These are phyloP conservation scores for Brassica hybrid DNA, from an alignment of 441 rosid genomes.

Conservation along the genomic window DNA sequence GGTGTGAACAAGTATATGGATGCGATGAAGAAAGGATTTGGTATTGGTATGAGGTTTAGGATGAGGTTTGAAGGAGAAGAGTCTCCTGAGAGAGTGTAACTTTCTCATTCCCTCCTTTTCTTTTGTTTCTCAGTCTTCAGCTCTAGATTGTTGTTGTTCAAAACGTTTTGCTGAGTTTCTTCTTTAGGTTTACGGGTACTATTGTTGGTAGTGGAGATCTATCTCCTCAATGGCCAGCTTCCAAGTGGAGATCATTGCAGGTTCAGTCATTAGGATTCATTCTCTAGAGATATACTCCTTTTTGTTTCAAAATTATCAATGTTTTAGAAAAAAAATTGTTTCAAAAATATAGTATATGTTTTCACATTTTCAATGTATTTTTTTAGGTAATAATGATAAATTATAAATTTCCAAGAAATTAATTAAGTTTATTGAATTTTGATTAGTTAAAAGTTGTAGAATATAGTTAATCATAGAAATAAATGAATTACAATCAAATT, in stretches of 20 bases:
- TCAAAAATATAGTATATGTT: too few species aligned
- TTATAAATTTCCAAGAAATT: too few species aligned
- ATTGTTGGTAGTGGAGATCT: conserved; percentile 75
- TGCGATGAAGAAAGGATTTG: conserved; percentile 59
- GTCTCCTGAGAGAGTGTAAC: conserved; percentile 87
- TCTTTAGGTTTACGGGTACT: conserved; percentile 78
- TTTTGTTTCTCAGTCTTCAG: conserved; percentile 17
- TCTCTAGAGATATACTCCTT: not conserved
- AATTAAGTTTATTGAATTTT: too few species aligned
- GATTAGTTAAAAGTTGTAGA: too few species aligned
- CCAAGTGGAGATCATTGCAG: conserved; percentile 90
- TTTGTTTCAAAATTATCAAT: too few species aligned
- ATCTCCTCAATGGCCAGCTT: conserved; percentile 74
- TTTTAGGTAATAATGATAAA: too few species aligned
- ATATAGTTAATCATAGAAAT: too few species aligned
- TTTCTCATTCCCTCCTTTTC: conserved; percentile 6
- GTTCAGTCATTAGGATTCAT: conserved; percentile 41
- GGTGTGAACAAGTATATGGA: conserved; percentile 76
- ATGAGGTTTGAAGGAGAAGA: conserved; percentile 99
- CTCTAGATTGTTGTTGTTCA: not conserved
- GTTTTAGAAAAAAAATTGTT: too few species aligned
- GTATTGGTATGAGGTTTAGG: conserved; percentile 88
- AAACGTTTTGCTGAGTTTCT: not conserved
- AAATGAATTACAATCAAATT: too few species aligned
- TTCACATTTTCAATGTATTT: too few species aligned